Base-by-base conservation (phyloP, 345 rosid species). In the Arabis hirsuta region DNA sequence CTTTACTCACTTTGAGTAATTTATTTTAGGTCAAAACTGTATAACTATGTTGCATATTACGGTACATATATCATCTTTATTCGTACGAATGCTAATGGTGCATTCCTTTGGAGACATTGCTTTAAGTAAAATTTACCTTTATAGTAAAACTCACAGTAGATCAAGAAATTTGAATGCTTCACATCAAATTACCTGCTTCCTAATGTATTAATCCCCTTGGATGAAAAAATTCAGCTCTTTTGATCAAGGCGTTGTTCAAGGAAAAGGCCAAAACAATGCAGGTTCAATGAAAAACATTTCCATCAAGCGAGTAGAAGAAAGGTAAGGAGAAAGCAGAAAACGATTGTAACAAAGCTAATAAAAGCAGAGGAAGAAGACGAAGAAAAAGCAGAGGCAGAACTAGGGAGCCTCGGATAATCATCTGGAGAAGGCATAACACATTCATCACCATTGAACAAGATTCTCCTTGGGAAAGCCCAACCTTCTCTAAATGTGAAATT, bases 361-460 rank as follows among this genome's bases (percentile, higher is more conserved):
- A 22, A 26, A 13, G 53, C 46, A 31, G 29, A 70, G 31, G 57
- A 50, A 31, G 73, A 53, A 43, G 48, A 76, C 2, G 65, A 66
- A 10, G 29, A 54, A 53, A 12, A 36, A 39, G 48, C 34, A 4
- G 6, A 46, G 14, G 44, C 84, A 69, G 32, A 27, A 9, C 74
- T 85, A 5, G 98, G 98, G 3, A 90, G 84, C 54, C 72, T 77
- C 0, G 97, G 97, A 58, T 82, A 93, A 12, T 84, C 79, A 65
- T 87, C 96, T 0, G 94, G 96, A 26, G 76, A 81, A 6, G 98
- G 97, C 97, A 93, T 89, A 4, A 90, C 95, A 67, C 98, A 93
- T 57, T 89, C 90, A 79, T 90, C 96, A 1, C 98, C 98, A 61
- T 93, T 84, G 51, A 90, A 93, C 41, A 83, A 66, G 60, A 90